phyloP scores from a whole-genome alignment of 352 stramenopile species.

The Phytophthora sansomeana region DNA sequence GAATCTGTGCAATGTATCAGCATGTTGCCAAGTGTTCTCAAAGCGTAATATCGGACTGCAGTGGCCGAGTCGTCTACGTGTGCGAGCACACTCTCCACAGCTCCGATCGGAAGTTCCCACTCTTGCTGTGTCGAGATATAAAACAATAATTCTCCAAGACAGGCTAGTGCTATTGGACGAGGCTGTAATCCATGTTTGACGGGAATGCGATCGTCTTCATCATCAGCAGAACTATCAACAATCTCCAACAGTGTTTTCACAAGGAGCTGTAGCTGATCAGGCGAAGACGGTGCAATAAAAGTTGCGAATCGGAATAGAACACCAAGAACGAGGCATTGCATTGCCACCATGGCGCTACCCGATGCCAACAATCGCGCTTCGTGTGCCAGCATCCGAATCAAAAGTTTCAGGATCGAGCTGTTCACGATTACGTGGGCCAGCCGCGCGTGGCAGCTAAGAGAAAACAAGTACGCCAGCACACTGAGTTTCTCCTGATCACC shows the following conservation, averaged over 20 bases:
- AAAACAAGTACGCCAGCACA: constrained; percentile 68
- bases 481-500: constrained; percentile 51
- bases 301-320: constrained; percentile 76
- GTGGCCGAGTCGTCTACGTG: constrained; percentile 52
- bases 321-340: constrained; percentile 69
- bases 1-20: constrained; percentile 52
- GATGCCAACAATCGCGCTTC: constrained; percentile 26
- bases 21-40: constrained; percentile 69
- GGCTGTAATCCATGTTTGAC: constrained; percentile 14
- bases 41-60: constrained; percentile 60
- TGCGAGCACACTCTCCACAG: constrained; percentile 43
- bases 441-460: constrained; percentile 56
- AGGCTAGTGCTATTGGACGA: constrained; percentile 49
- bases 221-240: background rate
- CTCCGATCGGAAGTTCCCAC: constrained; percentile 41
- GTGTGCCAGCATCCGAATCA: constrained; percentile 61
- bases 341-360: constrained; percentile 37
- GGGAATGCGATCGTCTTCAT: background rate
- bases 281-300: constrained; percentile 69
- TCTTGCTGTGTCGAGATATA: constrained; percentile 74
- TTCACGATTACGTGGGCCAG: constrained; percentile 87
- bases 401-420: constrained; percentile 73
- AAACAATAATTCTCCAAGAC: constrained; percentile 79
- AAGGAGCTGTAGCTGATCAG: constrained; percentile 61
- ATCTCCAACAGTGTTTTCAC: constrained; percentile 47